These are phyloP conservation scores for Suaeda aralocaspica DNA, from an alignment of 148 eudicot genomes.

Conservation along the genomic window DNA sequence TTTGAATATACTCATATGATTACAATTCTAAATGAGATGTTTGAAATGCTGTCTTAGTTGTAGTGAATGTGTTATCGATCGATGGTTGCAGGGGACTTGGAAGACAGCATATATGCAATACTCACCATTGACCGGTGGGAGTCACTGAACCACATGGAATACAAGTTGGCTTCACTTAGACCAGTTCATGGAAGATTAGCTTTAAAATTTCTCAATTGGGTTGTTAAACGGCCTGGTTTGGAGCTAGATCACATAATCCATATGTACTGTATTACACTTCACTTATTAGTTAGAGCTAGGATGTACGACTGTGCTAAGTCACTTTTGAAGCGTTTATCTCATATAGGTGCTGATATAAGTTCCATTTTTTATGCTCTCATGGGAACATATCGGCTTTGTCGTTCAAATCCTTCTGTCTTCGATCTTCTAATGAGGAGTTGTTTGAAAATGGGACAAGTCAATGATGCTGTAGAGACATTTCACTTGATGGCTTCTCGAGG, in stretches of 20 bases:
- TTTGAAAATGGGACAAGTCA: conserved; percentile 36
- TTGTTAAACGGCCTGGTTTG: conserved; percentile 64
- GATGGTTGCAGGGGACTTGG: conserved; percentile 44
- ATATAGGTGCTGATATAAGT: conserved; percentile 36
- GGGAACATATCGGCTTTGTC: conserved; percentile 72
- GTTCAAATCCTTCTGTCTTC: conserved; percentile 77
- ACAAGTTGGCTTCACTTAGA: conserved; percentile 59
- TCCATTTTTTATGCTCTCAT: conserved; percentile 58
- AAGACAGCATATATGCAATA: conserved; percentile 51
- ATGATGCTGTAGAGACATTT: conserved; percentile 53
- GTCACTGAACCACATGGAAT: conserved; percentile 73
- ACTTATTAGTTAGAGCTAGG: conserved; percentile 66
- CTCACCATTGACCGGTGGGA: conserved; percentile 87
- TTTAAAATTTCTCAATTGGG: conserved; percentile 70
- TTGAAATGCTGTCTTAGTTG: conserved; percentile 9
- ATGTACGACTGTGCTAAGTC: conserved; percentile 63
- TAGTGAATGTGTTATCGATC: conserved; percentile 12
- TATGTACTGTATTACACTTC: conserved; percentile 64
- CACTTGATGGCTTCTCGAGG: conserved; percentile 53
- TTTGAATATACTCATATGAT: background rate
- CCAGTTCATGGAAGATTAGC: conserved; percentile 85
- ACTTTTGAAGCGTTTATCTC: conserved; percentile 40
- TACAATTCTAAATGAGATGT: conserved; percentile 2
- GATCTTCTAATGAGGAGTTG: conserved; percentile 69
- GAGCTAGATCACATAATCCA: conserved; percentile 47